Evolutionary conservation across 2,329 filamentous ascomycete species (phyloP), one percentile per base, ranked within the genome.

Genomic region (Cladobotryum protrusum): DNA sequence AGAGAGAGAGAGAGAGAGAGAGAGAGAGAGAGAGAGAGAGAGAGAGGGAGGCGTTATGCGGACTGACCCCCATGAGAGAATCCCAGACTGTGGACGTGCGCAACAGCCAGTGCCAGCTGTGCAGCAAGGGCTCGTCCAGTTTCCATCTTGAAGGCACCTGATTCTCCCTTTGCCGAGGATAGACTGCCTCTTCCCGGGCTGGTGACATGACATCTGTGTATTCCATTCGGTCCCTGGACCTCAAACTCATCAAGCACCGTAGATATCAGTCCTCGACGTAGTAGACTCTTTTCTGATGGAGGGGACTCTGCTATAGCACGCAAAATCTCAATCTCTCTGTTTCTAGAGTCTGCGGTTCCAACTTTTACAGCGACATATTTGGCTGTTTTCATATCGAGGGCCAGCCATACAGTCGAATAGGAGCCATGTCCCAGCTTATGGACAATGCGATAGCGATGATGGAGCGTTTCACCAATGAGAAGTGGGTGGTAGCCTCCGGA

Each of bases 401-500:
- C 64, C 17, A 70, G 62, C 64, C 63, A 70, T 29, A 57, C 56
- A 5, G 65, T 69, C 5, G 66, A 69, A 37, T 56, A 66, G 1
- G 53, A 54, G 40, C 63, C 62, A 29, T 61, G 49, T 5, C 63
- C 63, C 24, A 66, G 61, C 47, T 65, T 66, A 39, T 64, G 57
- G 2, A 62, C 56, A 20, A 64, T 47, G 2, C 49, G 45, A 50
- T 64, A 65, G 29, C 60, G 59, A 3, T 49, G 44, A 12, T 56
- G 43, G 54, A 75, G 65, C 4, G 45, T 56, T 32, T 72, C 64
- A n/a, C 63, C 66, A 13, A 73, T 61, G 13, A 58, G 54, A 11
- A 70, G 58, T 4, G 71, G 69, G 46, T 72, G 67, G 52, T 68
- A 72, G 11, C 68, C 69, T 4, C 67, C 67, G 2, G 56, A 57